These are phyloP conservation scores for Aspergillus avenaceus DNA, from an alignment of 495 filamentous ascomycete species.

Conservation along the genomic window DNA sequence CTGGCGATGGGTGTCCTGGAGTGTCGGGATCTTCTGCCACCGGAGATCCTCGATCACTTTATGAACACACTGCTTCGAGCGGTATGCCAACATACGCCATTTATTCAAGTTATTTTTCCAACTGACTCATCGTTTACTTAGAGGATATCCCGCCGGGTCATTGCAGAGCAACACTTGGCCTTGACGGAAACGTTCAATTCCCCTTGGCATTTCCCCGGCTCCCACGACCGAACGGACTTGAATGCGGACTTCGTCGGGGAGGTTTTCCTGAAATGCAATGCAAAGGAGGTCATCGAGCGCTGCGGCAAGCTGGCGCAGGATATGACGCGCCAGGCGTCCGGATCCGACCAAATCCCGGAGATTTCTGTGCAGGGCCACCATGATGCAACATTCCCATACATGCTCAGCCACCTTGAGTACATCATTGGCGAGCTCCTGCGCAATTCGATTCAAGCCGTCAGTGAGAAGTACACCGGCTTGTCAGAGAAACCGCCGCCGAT, in stretches of 20 bases:
- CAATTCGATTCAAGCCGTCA: slow-evolving; percentile 89
- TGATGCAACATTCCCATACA: slow-evolving; percentile 91
- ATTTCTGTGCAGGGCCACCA: slow-evolving; percentile 84
- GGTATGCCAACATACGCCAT: slow-evolving; percentile 44
- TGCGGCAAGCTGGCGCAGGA: slow-evolving; percentile 71
- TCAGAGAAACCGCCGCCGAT: slow-evolving; percentile 66
- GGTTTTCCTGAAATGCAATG: slow-evolving; percentile 91
- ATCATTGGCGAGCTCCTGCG: slow-evolving; percentile 93
- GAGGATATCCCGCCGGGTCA: slow-evolving; percentile 92
- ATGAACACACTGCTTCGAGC: slow-evolving; percentile 93
- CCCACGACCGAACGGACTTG: slow-evolving; percentile 56
- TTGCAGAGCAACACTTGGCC: slow-evolving; percentile 94
- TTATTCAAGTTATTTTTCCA: not conserved
- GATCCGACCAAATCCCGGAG: slow-evolving; percentile 66
- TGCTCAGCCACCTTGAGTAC: slow-evolving; percentile 92
- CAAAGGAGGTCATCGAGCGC: slow-evolving; percentile 78
- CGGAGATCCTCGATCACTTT: slow-evolving; percentile 80
- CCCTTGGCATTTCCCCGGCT: slow-evolving; percentile 84
- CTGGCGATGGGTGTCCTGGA: slow-evolving; percentile 92
- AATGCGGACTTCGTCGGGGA: slow-evolving; percentile 90
- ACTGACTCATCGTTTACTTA: slow-evolving; percentile 26
- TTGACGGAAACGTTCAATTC: slow-evolving; percentile 95
- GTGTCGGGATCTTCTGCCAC: slow-evolving; percentile 70
- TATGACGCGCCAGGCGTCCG: slow-evolving; percentile 68
- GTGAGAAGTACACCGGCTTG: slow-evolving; percentile 57